Evolutionary conservation across 2,329 filamentous ascomycete species (phyloP), one percentile per base, ranked within the genome.

Genomic region (Malbranchea cinnamomea): DNA sequence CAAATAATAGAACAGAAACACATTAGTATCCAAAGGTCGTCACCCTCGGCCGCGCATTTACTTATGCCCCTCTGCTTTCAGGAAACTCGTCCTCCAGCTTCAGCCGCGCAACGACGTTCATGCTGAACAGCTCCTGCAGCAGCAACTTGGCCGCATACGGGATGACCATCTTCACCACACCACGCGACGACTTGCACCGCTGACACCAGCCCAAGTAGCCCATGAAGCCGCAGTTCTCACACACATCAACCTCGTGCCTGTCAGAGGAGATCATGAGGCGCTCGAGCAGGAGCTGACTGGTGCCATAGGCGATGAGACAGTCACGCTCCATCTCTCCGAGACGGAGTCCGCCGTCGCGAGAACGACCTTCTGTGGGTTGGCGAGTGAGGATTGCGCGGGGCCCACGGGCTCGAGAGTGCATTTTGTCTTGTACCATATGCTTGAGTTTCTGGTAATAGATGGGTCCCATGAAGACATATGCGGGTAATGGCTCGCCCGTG

Each of bases 351-450:
- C 89, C 89, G 41, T 92, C 82, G 34, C 87, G 67, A 6, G 85
- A 92, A 45, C 89, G 74, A 65, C 89, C 89, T 61, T 98, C 89
- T 0, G 87, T 98, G 0, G 89, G 89, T 53, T 98, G 89, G 6
- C 89, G 75, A 1, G 89, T 98, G 15, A 98, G 67, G 40, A 93
- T 89, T 15, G 87, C 87, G 8, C 81, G 71, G 0, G 89, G 91
- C 0, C 91, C 91, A 9, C 83, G 77, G 2, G 87, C 76, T 37
- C 89, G 82, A 18, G 82, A 87, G 59, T 98, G 89, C 89, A 98
- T 95, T 62, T 98, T 98, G 54, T 98, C 89, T 55, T 95, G 85
- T 3, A 98, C 89, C 89, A 98, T 98, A 67, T 98, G 89, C 69
- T 98, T 98, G 41, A 98, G 72, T 42, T 93, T 92, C 63, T 98